These are phyloP conservation scores for Tuber calosporum DNA, from an alignment of 495 filamentous ascomycete species.

Conservation along the genomic window DNA sequence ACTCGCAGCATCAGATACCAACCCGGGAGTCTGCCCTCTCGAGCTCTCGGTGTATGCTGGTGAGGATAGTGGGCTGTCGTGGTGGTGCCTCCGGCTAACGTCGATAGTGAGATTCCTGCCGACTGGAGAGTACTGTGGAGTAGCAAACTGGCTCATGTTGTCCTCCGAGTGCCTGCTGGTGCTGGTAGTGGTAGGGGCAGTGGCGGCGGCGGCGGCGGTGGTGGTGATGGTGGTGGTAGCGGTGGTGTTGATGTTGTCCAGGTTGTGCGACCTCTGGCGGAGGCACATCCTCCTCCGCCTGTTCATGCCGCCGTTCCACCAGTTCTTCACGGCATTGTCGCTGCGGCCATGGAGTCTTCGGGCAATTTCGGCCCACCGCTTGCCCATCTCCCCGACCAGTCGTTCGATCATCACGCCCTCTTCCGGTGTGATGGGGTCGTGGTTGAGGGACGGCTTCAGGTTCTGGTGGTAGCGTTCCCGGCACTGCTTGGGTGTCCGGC, in stretches of 20 bases:
- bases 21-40: slow-evolving; percentile 56
- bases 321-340: slow-evolving; percentile 98
- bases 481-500: slow-evolving; percentile 89
- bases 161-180: slow-evolving; percentile 32
- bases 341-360: slow-evolving; percentile 76
- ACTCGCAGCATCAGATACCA: slow-evolving; percentile 64
- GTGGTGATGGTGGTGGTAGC: slow-evolving; percentile 12
- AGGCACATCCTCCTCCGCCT: slow-evolving; percentile 52
- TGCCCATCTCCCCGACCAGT: slow-evolving; percentile 74
- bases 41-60: slow-evolving; percentile 59
- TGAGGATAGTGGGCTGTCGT: slow-evolving; percentile 61
- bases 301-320: slow-evolving; percentile 97
- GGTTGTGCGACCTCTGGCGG: slow-evolving; percentile 45
- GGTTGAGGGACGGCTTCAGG: slow-evolving; percentile 82
- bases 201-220: too few species aligned
- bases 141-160: slow-evolving; percentile 25
- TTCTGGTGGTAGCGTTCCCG: slow-evolving; percentile 94
- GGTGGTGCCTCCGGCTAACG: slow-evolving; percentile 47
- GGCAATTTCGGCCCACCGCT: slow-evolving; percentile 93
- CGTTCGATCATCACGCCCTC: slow-evolving; percentile 77
- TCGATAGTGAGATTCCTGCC: slow-evolving; percentile 46
- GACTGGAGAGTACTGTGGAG: slow-evolving; percentile 34
- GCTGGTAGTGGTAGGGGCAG: slow-evolving; percentile 14
- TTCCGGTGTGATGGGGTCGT: slow-evolving; percentile 83
- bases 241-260: slow-evolving; percentile 41